Evolutionary conservation across 805 yeast genomes (phyloP).

Genomic region (Candida coquimbonensis): DNA sequence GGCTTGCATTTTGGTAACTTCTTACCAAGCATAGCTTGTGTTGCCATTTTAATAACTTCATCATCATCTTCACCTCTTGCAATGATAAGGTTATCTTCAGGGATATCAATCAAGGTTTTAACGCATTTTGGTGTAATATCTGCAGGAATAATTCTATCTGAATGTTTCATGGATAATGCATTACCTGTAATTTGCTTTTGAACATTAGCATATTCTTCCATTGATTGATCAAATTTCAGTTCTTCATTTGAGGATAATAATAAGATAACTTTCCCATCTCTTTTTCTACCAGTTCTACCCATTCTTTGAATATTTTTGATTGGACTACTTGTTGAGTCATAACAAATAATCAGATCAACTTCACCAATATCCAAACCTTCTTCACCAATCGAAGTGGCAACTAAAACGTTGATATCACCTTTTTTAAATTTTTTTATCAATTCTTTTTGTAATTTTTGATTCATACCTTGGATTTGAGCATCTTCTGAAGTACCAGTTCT

Average conservation of each 20-base stretch:
- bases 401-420: constrained; percentile 72
- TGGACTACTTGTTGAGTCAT: constrained; percentile 89
- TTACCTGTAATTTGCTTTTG: constrained; percentile 60
- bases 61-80: constrained; percentile 52
- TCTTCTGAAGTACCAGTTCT: constrained; percentile 61
- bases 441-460: constrained; percentile 79
- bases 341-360: constrained; percentile 89
- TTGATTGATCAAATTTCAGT: constrained; percentile 71
- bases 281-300: constrained; percentile 97
- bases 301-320: constrained; percentile 90
- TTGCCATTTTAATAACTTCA: constrained; percentile 61
- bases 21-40: constrained; percentile 50
- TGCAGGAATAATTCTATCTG: constrained; percentile 65
- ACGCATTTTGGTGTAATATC: constrained; percentile 49
- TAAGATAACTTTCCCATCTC: constrained; percentile 77
- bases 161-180: constrained; percentile 34
- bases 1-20: constrained; percentile 11
- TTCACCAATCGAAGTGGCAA: constrained; percentile 96
- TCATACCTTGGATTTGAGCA: constrained; percentile 82
- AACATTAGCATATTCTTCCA: constrained; percentile 73
- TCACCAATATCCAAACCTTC: constrained; percentile 98
- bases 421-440: constrained; percentile 65
- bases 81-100: constrained; percentile 58
- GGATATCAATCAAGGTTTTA: constrained; percentile 52
- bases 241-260: constrained; percentile 75